Percentiles rank a stretch among this genome's conserved stretches.
These are phyloP conservation scores for Trametes pubescens DNA, from an alignment of 1,284 basidiomycete genomes.

Conservation along the genomic window DNA sequence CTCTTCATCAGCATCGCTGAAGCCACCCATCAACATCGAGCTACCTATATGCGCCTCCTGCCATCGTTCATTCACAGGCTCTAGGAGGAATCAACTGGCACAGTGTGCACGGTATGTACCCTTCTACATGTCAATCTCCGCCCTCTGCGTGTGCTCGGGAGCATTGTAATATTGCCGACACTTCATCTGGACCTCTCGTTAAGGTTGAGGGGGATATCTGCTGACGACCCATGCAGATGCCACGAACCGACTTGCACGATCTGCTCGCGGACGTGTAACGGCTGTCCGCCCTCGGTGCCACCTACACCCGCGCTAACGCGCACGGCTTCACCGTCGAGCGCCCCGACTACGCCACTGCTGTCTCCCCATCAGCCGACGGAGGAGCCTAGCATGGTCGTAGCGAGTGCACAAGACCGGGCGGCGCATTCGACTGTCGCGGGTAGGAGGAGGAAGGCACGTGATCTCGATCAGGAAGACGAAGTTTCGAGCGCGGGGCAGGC, in stretches of 20 bases:
- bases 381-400: conserved; percentile 26
- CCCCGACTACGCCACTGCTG: conserved; percentile 31
- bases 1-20: neutral
- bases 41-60: conserved; percentile 32
- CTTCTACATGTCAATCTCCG: neutral
- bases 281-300: conserved; percentile 36
- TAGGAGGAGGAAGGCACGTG: conserved; percentile 29
- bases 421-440: conserved; percentile 15
- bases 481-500: conserved; percentile 17
- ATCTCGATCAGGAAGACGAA: conserved; percentile 30
- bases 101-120: conserved; percentile 33
- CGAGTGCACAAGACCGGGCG: conserved; percentile 7
- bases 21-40: neutral
- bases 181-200: neutral
- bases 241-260: conserved; percentile 42
- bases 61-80: conserved; percentile 27
- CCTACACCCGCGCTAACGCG: conserved; percentile 39
- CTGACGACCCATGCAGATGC: conserved; percentile 35
- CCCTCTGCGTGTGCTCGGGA: neutral
- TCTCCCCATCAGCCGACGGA: conserved; percentile 29
- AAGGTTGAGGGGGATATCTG: neutral
- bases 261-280: conserved; percentile 44
- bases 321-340: conserved; percentile 33
- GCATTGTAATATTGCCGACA: neutral
- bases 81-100: conserved; percentile 23